Evolutionary conservation across 352 stramenopile genomes (phyloP).

Genomic region (Pythium diclinum): DNA sequence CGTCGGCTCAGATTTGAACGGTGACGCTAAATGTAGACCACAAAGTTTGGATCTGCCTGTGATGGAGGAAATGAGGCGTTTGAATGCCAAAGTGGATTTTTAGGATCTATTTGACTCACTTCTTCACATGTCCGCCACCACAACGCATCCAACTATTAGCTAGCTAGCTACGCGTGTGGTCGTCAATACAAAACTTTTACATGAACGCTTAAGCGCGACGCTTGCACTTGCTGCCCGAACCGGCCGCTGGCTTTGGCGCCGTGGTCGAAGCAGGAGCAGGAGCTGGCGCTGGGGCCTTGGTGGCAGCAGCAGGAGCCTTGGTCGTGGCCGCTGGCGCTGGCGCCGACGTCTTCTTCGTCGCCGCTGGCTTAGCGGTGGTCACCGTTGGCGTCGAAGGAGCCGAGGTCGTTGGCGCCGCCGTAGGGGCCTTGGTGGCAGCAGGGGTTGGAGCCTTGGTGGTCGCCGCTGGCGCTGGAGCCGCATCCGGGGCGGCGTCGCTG

Average conservation of each 20-base stretch:
- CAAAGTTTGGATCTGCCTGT: not conserved
- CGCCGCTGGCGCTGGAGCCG: not conserved
- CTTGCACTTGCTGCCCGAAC: constrained; percentile 4
- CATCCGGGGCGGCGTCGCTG: not conserved
- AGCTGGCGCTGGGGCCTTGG: not conserved
- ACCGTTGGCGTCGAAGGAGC: constrained; percentile 6
- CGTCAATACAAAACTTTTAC: constrained; percentile 1
- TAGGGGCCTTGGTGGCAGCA: not conserved
- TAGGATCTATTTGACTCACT: constrained; percentile 1
- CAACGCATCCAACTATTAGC: not conserved
- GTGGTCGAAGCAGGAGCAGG: not conserved
- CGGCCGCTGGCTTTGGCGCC: not conserved
- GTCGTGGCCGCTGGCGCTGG: not conserved
- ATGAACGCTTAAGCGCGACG: not conserved
- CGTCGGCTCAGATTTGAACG: too few relatives aligned
- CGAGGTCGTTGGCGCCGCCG: not conserved
- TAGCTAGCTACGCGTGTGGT: not conserved
- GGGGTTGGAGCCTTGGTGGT: constrained; percentile 3
- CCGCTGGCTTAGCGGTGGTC: not conserved
- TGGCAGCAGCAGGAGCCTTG: not conserved
- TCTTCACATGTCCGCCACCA: not conserved
- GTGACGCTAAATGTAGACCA: too few relatives aligned
- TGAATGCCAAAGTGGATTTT: not conserved
- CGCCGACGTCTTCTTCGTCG: not conserved
- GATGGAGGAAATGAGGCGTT: too few relatives aligned